phyloP scores from a whole-genome alignment of 2,329 filamentous ascomycete genomes.

The Trichoderma hamatum region DNA sequence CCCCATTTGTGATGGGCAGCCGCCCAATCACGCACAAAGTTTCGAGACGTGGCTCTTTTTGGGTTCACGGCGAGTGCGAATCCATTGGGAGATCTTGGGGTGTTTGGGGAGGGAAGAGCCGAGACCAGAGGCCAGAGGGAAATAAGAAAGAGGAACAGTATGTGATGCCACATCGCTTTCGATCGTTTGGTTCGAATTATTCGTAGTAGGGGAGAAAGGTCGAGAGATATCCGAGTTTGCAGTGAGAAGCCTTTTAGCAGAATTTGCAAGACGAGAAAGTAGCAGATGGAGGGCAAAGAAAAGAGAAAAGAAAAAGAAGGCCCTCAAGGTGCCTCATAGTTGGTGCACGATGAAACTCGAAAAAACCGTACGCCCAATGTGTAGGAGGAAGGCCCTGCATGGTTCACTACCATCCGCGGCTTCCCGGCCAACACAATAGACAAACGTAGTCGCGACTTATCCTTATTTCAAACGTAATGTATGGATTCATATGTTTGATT shows the following conservation, averaged over 20 bases:
- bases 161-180: slow-evolving; percentile 10
- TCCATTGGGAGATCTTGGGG: background rate
- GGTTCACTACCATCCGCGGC: slow-evolving; percentile 14
- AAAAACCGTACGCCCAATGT: no score
- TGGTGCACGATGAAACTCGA: background rate
- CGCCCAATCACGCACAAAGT: slow-evolving; percentile 42
- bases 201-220: background rate
- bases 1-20: slow-evolving; percentile 43
- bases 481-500: background rate
- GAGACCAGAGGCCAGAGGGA: background rate
- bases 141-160: slow-evolving; percentile 1
- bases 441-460: no score
- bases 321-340: background rate
- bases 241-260: background rate
- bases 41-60: slow-evolving; percentile 31
- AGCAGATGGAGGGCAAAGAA: background rate
- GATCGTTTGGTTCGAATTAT: background rate
- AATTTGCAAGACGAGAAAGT: background rate
- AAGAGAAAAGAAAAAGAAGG: background rate
- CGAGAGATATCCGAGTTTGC: background rate
- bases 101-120: background rate
- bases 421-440: background rate
- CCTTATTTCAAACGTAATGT: no score
- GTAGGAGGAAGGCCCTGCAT: background rate
- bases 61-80: slow-evolving; percentile 39